These are phyloP conservation scores for Diaporthe sp. DNA, from an alignment of 2,329 filamentous ascomycete genomes.

Conservation along the genomic window DNA sequence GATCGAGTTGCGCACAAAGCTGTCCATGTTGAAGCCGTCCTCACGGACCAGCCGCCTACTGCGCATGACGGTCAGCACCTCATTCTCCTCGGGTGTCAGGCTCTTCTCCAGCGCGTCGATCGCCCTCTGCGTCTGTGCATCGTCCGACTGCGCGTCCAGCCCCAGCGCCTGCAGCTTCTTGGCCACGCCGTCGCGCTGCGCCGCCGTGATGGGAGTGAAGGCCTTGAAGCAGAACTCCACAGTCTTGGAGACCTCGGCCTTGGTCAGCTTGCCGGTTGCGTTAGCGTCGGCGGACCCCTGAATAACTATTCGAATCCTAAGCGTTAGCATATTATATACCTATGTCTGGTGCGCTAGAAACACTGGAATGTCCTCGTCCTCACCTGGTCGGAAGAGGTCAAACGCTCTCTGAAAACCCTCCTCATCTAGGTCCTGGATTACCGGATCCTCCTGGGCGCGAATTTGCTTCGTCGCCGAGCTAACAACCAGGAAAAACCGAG, in stretches of 20 bases:
- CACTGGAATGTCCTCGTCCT: conserved; percentile 33
- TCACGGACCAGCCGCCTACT: conserved; percentile 45
- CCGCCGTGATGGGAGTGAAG: conserved; percentile 37
- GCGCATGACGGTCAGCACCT: conserved; percentile 43
- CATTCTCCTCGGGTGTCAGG: conserved; percentile 41
- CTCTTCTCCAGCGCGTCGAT: conserved; percentile 33
- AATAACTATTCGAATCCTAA: conserved; percentile 44
- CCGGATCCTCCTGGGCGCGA: conserved; percentile 46
- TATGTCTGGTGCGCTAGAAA: neutral
- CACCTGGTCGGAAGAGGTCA: conserved; percentile 51
- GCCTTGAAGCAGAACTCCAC: conserved; percentile 48
- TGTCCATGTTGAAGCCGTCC: conserved; percentile 46
- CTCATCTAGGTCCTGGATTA: conserved; percentile 55
- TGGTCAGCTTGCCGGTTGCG: conserved; percentile 41
- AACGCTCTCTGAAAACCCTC: conserved; percentile 56
- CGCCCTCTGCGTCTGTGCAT: conserved; percentile 3
- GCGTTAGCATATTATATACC: neutral
- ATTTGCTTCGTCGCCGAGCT: conserved; percentile 53
- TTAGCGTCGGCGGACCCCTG: conserved; percentile 48
- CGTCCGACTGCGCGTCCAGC: neutral
- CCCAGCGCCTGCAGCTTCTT: conserved; percentile 33
- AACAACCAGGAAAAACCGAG: conserved; percentile 57
- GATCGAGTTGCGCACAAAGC: conserved; percentile 44
- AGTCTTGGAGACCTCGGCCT: conserved; percentile 45
- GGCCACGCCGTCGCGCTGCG: neutral